Evolutionary conservation across 139 green algal genomes (phyloP).

Genomic region (Coccomyxa sp.): DNA sequence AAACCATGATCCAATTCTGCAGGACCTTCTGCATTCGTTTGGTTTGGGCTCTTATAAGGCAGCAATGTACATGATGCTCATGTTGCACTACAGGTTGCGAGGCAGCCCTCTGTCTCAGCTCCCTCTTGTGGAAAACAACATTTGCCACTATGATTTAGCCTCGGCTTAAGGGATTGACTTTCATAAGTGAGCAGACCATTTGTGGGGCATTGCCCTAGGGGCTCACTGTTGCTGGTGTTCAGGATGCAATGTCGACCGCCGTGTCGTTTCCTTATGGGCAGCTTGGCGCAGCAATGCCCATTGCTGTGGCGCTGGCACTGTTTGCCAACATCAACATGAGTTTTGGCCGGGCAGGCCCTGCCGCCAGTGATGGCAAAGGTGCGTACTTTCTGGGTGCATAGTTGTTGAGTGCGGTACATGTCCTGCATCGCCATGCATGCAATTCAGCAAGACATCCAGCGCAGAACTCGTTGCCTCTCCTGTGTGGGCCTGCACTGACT

Average conservation of each 20-base stretch:
- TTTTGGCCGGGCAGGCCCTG: constrained; percentile 22
- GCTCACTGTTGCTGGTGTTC: neutral
- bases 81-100: neutral
- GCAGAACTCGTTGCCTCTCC: too few species aligned
- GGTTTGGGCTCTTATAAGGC: neutral
- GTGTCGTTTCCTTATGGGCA: neutral
- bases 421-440: too few species aligned
- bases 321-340: constrained; percentile 58
- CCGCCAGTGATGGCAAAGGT: constrained; percentile 1
- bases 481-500: too few species aligned
- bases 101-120: too few species aligned
- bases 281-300: constrained; percentile 48
- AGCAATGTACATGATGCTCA: neutral
- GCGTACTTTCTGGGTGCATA: neutral
- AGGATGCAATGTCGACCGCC: neutral
- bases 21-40: neutral
- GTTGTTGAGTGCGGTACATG: too few species aligned
- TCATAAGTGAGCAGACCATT: too few species aligned
- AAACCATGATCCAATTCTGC: neutral
- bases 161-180: too few species aligned
- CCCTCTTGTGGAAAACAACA: too few species aligned
- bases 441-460: too few species aligned
- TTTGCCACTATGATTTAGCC: too few species aligned
- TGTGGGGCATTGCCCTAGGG: too few species aligned
- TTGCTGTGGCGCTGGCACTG: constrained; percentile 42